phyloP scores from a whole-genome alignment of 139 green algal species.

The Micromonas commoda region DNA sequence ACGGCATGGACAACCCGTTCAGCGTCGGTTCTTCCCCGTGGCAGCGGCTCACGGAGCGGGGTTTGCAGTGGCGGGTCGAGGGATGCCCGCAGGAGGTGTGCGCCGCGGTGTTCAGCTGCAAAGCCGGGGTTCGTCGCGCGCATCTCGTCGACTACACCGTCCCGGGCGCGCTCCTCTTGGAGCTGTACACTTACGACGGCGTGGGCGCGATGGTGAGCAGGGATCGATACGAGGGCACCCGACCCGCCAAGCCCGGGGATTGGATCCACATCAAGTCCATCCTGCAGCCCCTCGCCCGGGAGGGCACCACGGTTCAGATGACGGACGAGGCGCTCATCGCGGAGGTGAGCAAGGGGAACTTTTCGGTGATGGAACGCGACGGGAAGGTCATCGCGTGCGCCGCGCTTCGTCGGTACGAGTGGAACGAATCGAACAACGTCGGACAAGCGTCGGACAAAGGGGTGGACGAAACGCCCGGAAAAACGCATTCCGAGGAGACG shows the following conservation, averaged over 20 bases:
- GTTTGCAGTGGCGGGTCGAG: not conserved
- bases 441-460: not conserved
- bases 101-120: constrained; percentile 2
- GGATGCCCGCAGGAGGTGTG: constrained; percentile 1
- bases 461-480: constrained; percentile 32
- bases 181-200: constrained; percentile 59
- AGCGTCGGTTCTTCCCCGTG: not conserved
- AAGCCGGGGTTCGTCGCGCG: constrained; percentile 28
- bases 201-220: constrained; percentile 56
- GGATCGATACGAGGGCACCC: constrained; percentile 91
- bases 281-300: constrained; percentile 57
- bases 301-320: constrained; percentile 49
- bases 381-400: constrained; percentile 57
- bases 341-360: constrained; percentile 40
- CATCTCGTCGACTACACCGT: constrained; percentile 64
- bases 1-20: too few relatives aligned
- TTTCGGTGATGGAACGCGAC: constrained; percentile 56
- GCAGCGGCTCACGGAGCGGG: not conserved
- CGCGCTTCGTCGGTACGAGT: constrained; percentile 14
- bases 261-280: constrained; percentile 44
- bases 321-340: not conserved
- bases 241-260: constrained; percentile 45
- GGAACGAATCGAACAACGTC: not conserved
- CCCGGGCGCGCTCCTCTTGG: constrained; percentile 1
- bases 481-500: constrained; percentile 62